Conservation (phyloP, 2,329 filamentous ascomycete species). For the Phialophora macrospora region DNA sequence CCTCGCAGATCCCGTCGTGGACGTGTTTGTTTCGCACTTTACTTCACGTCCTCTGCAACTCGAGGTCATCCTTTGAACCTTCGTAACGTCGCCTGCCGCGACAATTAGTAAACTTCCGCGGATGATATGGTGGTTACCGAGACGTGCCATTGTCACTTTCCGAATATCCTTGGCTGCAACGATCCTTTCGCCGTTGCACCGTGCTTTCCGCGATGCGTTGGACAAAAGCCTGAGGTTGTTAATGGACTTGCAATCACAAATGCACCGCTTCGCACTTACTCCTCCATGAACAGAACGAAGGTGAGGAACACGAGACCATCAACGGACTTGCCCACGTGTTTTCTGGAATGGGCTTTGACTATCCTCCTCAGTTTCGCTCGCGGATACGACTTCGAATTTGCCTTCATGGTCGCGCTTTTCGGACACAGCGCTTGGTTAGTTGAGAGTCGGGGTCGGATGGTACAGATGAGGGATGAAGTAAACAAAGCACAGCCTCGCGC, state of each 20-base stretch:
- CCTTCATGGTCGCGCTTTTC: slow-evolving; percentile 54
- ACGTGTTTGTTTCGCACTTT: not conserved
- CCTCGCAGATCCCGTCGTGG: not conserved
- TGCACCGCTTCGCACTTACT: slow-evolving; percentile 47
- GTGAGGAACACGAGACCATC: slow-evolving; percentile 86
- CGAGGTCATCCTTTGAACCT: slow-evolving; percentile 34
- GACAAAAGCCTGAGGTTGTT: slow-evolving; percentile 67
- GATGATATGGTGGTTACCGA: not conserved
- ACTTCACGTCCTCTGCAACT: not conserved
- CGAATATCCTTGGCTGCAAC: slow-evolving; percentile 76
- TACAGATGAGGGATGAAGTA: not conserved
- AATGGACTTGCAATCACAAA: slow-evolving; percentile 1
- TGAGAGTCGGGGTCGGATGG: not conserved
- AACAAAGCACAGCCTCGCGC: slow-evolving; percentile 9
- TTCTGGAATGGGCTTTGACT: slow-evolving; percentile 83
- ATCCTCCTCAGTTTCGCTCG: slow-evolving; percentile 86
- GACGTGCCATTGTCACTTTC: slow-evolving; percentile 73
- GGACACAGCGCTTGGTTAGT: not conserved
- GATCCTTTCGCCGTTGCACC: slow-evolving; percentile 72
- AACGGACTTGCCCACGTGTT: slow-evolving; percentile 79
- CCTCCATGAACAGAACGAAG: slow-evolving; percentile 79
- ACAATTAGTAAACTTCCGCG: not conserved
- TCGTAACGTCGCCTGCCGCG: slow-evolving; percentile 27
- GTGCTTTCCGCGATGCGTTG: slow-evolving; percentile 77
- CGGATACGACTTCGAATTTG: slow-evolving; percentile 77